Evolutionary conservation across 805 yeast genomes (phyloP), one percentile per base, ranked within the genome.

Genomic region (Wickerhamomyces rabaulensis): DNA sequence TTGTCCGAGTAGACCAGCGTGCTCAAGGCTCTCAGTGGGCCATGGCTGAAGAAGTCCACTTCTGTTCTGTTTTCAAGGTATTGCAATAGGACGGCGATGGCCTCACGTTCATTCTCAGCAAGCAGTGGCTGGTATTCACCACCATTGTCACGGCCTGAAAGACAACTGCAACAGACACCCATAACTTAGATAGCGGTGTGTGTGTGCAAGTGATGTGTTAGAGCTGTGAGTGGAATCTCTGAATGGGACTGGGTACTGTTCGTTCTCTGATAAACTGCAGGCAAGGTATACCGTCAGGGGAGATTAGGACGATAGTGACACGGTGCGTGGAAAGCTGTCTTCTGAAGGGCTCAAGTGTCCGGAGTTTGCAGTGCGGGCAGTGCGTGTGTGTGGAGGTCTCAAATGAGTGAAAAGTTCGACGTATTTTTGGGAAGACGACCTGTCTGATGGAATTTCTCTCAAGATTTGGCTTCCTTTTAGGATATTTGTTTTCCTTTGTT

Each of bases 71-170:
- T 90, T 64, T 94, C 99, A 50, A 94, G 73, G 66, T 86, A 94
- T 55, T 89, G 92, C 48, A 94, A 73, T 46, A 94, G 73, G 3
- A 92, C 87, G 8, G 96, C 83, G 41, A 94, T 96, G 26, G 99
- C 99, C 58, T 89, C 97, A 50, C 99, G 78, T 69, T 94, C 99
- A 62, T 92, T 90, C 60, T 94, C 98, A 10, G 96, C 97, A 47
- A 94, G 71, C 44, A 88, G 73, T 36, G 92, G 95, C 52, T 86
- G 92, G 70, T 78, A 84, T 52, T 78, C 69, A 19, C 23, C n/a
- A 20, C 26, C 33, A n/a, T 15, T n/a, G 21, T 10, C 15, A 25
- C 29, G 23, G 36, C 9, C 10, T 22, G 51, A 39, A 19, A 54
- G 49, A 26, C 54, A 54, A 42, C 57, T 52, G 57, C 57, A 54